phyloP scores from a whole-genome alignment of 2,329 filamentous ascomycete species.

The Nothomitra cinnamomea region DNA sequence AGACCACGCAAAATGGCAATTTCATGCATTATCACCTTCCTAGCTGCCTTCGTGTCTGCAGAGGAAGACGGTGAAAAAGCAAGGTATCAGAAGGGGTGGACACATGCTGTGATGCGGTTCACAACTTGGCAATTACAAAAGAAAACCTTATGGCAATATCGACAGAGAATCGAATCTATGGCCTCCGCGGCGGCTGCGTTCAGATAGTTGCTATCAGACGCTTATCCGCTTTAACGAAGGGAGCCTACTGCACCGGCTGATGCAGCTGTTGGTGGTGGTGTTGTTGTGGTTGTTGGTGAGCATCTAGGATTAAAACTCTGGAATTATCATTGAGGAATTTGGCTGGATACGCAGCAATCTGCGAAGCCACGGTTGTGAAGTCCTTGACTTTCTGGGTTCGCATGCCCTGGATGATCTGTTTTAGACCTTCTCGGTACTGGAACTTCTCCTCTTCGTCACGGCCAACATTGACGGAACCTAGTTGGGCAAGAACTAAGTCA shows the following conservation, averaged over 20 bases:
- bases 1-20: no score
- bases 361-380: constrained; percentile 29
- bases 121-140: not conserved
- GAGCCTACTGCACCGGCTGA: not conserved
- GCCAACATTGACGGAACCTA: constrained; percentile 29
- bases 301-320: constrained; percentile 24
- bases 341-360: constrained; percentile 33
- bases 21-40: no score
- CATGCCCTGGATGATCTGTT: constrained; percentile 31
- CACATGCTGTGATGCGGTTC: not conserved
- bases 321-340: constrained; percentile 29
- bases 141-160: not conserved
- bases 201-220: not conserved
- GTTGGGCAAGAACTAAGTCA: constrained; percentile 32
- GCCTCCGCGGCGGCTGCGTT: not conserved
- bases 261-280: not conserved
- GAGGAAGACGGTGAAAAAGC: no score
- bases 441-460: constrained; percentile 27
- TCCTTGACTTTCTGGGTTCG: constrained; percentile 32
- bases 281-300: not conserved
- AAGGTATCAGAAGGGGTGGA: not conserved
- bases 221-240: not conserved
- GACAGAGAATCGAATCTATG: not conserved
- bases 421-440: constrained; percentile 27
- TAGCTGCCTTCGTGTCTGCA: no score